Evolutionary conservation across 2,329 filamentous ascomycete genomes (phyloP), one percentile per base, ranked within the genome.

Genomic region (Xylaria sp.): DNA sequence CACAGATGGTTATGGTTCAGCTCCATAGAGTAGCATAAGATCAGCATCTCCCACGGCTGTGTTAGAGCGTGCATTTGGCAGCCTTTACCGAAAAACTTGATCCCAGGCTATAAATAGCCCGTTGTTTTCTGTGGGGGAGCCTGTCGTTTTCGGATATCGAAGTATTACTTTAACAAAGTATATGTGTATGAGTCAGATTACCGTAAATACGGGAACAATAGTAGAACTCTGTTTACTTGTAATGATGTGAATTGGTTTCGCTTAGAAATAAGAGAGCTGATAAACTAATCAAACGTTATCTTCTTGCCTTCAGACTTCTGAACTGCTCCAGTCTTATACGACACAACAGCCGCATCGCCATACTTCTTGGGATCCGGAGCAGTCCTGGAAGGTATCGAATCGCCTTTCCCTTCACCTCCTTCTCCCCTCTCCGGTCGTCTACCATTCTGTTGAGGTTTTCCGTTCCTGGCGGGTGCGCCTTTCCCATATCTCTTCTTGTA

Each of bases 401-500:
- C n/a, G 9, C 57, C 66, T n/a, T 18, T 60, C 18, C 23, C 36
- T 23, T 23, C 57, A 0, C 34, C 63, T 36, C 58, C 52, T 20
- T 63, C 66, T 12, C 32, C 59, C 48, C 57, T 62, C n/a, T 43
- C 66, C 3, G 63, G 52, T 7, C 60, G 41, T 12, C 46, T 66
- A 12, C 34, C 50, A 32, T 48, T 55, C 39, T 55, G 59, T 25
- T 64, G 66, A 20, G 52, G 87, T 78, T 92, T 93, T 68, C 36
- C 71, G 50, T 70, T 68, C 73, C 79, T 80, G 70, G 81, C 82
- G 23, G 82, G 84, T 36, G 85, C 86, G 46, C 90, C 90, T 79
- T 94, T 95, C 71, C 93, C 92, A 77, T 92, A 98, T 1, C 96
- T 89, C 85, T 98, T 99, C 84, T 95, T 95, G 81, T 99, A 99